Conservation (phyloP, 2,329 filamentous ascomycete species). For the Nannizziopsis arthrosporioides region DNA sequence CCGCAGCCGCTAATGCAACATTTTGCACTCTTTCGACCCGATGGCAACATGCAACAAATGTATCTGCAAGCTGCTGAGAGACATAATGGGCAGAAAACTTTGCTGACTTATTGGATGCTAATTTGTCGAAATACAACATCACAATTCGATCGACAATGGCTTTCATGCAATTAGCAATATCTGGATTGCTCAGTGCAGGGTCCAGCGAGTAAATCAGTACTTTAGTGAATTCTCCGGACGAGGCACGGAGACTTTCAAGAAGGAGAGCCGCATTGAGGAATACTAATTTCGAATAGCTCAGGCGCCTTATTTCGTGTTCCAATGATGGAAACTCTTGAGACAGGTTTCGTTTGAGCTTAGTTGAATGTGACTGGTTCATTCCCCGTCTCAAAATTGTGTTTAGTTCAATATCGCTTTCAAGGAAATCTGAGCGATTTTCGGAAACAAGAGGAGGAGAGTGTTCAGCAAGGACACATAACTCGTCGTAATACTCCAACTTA, state of each 20-base stretch:
- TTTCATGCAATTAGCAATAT: slow-evolving; percentile 52
- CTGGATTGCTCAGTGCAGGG: slow-evolving; percentile 57
- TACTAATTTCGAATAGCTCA: slow-evolving; percentile 83
- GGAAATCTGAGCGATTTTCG: slow-evolving; percentile 75
- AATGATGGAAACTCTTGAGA: slow-evolving; percentile 61
- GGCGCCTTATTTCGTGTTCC: slow-evolving; percentile 62
- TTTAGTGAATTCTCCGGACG: slow-evolving; percentile 79
- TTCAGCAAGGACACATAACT: slow-evolving; percentile 72
- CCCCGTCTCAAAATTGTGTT: slow-evolving; percentile 86
- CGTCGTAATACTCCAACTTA: slow-evolving; percentile 59
- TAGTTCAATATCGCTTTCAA: slow-evolving; percentile 92
- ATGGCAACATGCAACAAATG: slow-evolving; percentile 86
- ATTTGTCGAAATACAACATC: slow-evolving; percentile 65
- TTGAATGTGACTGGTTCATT: slow-evolving; percentile 60
- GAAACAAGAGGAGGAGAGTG: slow-evolving; percentile 79
- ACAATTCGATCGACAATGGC: slow-evolving; percentile 58
- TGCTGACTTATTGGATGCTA: slow-evolving; percentile 57
- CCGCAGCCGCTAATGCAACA: slow-evolving; percentile 69
- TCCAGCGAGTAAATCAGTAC: slow-evolving; percentile 90
- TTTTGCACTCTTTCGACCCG: slow-evolving; percentile 84
- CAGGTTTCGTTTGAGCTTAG: slow-evolving; percentile 69
- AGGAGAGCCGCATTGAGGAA: slow-evolving; percentile 86
- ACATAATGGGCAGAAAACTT: slow-evolving; percentile 83
- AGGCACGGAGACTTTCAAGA: slow-evolving; percentile 76
- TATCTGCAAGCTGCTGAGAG: slow-evolving; percentile 72